Percentiles rank a stretch among this genome's conserved stretches.
Conservation (phyloP, 495 filamentous ascomycete genomes). For the Amphirosellinia nigrospora region DNA sequence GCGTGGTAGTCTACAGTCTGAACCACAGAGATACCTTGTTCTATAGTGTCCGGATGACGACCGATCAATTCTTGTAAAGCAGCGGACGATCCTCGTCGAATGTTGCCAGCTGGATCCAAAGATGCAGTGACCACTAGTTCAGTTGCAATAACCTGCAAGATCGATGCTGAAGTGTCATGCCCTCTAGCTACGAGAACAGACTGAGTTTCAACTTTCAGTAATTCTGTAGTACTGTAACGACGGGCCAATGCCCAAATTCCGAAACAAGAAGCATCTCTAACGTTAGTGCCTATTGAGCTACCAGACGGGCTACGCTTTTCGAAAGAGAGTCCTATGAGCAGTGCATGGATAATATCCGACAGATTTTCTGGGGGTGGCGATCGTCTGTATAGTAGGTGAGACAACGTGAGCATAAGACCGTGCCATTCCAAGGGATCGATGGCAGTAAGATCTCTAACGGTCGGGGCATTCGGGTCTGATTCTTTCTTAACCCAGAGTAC, state of each 20-base stretch:
- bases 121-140: constrained; percentile 82
- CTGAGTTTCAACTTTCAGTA: constrained; percentile 64
- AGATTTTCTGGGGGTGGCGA: constrained; percentile 72
- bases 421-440: constrained; percentile 90
- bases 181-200: constrained; percentile 35
- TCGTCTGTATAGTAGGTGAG: constrained; percentile 80
- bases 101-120: constrained; percentile 89
- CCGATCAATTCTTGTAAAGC: constrained; percentile 94
- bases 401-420: constrained; percentile 83
- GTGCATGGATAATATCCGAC: constrained; percentile 69
- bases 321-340: constrained; percentile 79
- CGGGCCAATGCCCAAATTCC: constrained; percentile 92
- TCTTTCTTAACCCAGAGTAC: constrained; percentile 65
- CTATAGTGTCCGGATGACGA: constrained; percentile 83
- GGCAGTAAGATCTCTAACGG: constrained; percentile 67
- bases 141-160: constrained; percentile 77
- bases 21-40: constrained; percentile 80
- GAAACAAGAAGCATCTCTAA: constrained; percentile 95
- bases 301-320: constrained; percentile 85
- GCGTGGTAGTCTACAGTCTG: constrained; percentile 93
- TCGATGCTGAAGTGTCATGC: constrained; percentile 49
- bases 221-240: constrained; percentile 80
- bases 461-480: constrained; percentile 35
- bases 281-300: constrained; percentile 83
- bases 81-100: constrained; percentile 87